phyloP scores from a whole-genome alignment of 768 basidiomycete genomes.

The Suillus lakei region DNA sequence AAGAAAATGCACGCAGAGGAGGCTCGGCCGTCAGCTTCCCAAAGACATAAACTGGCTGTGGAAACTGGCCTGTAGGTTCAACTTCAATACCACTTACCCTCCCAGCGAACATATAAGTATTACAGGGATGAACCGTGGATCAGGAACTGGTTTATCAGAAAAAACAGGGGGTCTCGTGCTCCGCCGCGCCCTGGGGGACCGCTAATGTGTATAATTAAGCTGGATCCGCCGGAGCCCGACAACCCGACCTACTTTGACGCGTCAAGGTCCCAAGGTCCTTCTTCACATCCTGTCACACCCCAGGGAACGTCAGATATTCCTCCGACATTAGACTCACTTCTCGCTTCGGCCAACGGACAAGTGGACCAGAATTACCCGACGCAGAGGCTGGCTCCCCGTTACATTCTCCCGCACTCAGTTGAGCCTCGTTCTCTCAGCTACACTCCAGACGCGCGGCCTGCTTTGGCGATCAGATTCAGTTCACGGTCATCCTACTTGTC shows the following conservation, averaged over 20 bases:
- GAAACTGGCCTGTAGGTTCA: conserved; percentile 38
- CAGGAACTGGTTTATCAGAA: conserved; percentile 35
- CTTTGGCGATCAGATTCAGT: background rate
- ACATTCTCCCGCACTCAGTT: background rate
- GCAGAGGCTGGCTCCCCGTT: background rate
- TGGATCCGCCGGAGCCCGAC: background rate
- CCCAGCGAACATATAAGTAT: background rate
- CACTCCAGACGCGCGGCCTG: background rate
- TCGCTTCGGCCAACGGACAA: background rate
- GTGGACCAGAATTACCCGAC: background rate
- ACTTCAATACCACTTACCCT: conserved; percentile 12
- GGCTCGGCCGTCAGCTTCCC: conserved; percentile 26
- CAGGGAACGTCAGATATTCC: background rate
- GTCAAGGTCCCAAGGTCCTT: background rate
- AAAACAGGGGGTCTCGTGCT: conserved; percentile 23
- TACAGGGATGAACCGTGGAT: conserved; percentile 34
- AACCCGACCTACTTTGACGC: background rate
- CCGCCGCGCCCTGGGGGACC: background rate
- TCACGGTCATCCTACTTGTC: background rate
- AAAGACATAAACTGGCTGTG: conserved; percentile 23
- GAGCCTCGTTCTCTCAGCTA: background rate
- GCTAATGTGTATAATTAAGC: background rate
- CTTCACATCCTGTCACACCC: background rate
- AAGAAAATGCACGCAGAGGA: conserved; percentile 27
- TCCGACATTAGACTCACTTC: background rate